Evolutionary conservation across 345 rosid genomes (phyloP).

Genomic region (Passiflora organensis): DNA sequence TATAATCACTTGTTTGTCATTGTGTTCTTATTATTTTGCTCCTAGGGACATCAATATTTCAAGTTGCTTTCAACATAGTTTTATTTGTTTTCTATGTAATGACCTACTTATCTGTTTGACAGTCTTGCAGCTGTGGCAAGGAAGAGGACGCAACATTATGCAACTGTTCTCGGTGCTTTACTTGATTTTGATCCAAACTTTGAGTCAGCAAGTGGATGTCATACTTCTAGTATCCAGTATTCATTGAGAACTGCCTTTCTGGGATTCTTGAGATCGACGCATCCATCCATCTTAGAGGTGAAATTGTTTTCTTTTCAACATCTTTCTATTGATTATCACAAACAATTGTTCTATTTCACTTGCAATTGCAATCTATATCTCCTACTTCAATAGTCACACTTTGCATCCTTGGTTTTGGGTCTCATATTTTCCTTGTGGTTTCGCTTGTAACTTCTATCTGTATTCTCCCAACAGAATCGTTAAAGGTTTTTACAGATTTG

Average conservation of each 20-base stretch:
- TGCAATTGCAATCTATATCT: background rate
- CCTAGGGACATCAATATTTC: background rate
- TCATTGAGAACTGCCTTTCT: constrained; percentile 86
- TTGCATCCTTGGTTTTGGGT: too few species aligned
- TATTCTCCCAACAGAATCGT: too few species aligned
- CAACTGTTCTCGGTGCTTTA: constrained; percentile 60
- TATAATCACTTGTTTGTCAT: background rate
- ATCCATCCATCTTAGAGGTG: constrained; percentile 78
- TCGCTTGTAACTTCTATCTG: too few species aligned
- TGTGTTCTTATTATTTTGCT: background rate
- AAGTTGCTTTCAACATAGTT: background rate
- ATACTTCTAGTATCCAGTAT: constrained; percentile 67
- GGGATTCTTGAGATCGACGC: constrained; percentile 82
- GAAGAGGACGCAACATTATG: constrained; percentile 76
- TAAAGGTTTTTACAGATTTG: too few species aligned
- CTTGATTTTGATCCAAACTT: constrained; percentile 62
- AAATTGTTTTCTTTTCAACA: background rate
- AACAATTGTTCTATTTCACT: background rate
- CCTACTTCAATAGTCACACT: too few species aligned
- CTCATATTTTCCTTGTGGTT: too few species aligned
- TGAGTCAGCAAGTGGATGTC: constrained; percentile 56
- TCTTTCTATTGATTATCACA: background rate
- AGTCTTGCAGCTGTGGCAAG: constrained; percentile 90
- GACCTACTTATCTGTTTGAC: constrained; percentile 34
- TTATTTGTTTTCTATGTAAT: constrained; percentile 21